Base-by-base conservation (phyloP, 2,329 filamentous ascomycete genomes). In the Penicillium sp. region DNA sequence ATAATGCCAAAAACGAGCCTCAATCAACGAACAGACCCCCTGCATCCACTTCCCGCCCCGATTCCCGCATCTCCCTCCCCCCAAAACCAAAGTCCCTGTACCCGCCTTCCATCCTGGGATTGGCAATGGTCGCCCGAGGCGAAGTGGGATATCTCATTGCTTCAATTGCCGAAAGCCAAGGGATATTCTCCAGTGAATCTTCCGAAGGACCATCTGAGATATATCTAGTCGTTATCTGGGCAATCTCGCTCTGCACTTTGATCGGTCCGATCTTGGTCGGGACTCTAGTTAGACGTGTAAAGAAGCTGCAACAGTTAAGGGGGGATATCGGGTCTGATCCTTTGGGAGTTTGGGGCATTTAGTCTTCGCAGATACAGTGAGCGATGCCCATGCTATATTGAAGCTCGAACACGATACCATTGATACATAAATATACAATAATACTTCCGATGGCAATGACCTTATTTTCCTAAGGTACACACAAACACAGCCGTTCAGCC, bases 101-200 rank as follows among this genome's bases (percentile, higher is more conserved):
- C 60, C 88, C 89, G 0, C 81, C 86, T 0, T 79, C 82, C 0
- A 85, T 93, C 3, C 74, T 93, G 0, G 86, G 86, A 0, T 78
- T 82, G 19, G 84, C 84, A 3, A 93, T 93, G 89, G 83, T 89
- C 0, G 85, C 89, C 0, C 81, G 89, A n/a, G 89, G 90, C 0
- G 90, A 94, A 70, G 90, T 93, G 35, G 89, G 89, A 0, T 91
- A 91, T 60, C 72, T 93, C 43, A 90, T 94, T 60, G 86, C 87
- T 1, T 85, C 87, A 0, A 72, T 92, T 0, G 88, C 88, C 0
- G 81, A 90, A 65, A 80, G 74, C 6, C 75, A 77, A 15, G 79
- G 80, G 0, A 76, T 84, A 12, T 84, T 84, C 38, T 41, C 51
- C 10, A 43, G 13, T 10, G 59, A 42, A 4, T 47, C 62, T 2